Percentiles rank a stretch among this genome's conserved stretches.
phyloP scores from a whole-genome alignment of 805 yeast genomes.

The Suhomyces xylopsoci region DNA sequence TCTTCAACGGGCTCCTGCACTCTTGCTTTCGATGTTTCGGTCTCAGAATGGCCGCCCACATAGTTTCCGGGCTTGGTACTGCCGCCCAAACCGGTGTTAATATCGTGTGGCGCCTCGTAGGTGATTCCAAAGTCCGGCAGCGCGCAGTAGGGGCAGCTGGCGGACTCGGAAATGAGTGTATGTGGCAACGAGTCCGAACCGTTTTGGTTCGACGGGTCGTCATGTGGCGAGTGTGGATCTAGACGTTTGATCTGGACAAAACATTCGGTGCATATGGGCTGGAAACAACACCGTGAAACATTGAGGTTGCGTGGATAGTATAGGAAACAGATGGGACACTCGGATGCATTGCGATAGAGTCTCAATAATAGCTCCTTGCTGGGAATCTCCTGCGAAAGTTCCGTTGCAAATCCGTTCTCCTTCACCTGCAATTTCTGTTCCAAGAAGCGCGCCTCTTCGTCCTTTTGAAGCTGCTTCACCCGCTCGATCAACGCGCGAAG shows the following conservation, averaged over 20 bases:
- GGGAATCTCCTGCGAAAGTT: conserved; percentile 27
- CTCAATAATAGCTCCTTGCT: conserved; percentile 48
- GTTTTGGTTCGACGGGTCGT: conserved; percentile 32
- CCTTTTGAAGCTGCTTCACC: conserved; percentile 27
- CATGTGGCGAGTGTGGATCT: conserved; percentile 94
- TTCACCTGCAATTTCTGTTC: conserved; percentile 18
- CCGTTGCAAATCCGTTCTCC: neutral
- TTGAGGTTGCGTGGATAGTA: conserved; percentile 79
- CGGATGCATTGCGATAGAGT: conserved; percentile 66
- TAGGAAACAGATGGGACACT: conserved; percentile 93
- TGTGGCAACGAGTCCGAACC: conserved; percentile 41
- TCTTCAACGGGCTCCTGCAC: conserved; percentile 16
- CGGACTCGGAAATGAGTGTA: conserved; percentile 77
- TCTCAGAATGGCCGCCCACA: conserved; percentile 9
- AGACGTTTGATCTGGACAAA: conserved; percentile 91
- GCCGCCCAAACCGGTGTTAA: conserved; percentile 58
- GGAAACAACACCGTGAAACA: conserved; percentile 82
- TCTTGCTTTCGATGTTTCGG: neutral
- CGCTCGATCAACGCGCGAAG: conserved; percentile 37
- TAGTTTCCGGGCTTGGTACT: conserved; percentile 47
- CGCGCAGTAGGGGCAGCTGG: conserved; percentile 92
- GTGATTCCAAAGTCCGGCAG: conserved; percentile 80
- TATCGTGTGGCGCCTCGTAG: conserved; percentile 58
- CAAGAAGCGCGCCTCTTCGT: conserved; percentile 35
- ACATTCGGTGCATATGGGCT: conserved; percentile 93